phyloP scores from a whole-genome alignment of 768 basidiomycete genomes.

The Leucosporidium scottii region DNA sequence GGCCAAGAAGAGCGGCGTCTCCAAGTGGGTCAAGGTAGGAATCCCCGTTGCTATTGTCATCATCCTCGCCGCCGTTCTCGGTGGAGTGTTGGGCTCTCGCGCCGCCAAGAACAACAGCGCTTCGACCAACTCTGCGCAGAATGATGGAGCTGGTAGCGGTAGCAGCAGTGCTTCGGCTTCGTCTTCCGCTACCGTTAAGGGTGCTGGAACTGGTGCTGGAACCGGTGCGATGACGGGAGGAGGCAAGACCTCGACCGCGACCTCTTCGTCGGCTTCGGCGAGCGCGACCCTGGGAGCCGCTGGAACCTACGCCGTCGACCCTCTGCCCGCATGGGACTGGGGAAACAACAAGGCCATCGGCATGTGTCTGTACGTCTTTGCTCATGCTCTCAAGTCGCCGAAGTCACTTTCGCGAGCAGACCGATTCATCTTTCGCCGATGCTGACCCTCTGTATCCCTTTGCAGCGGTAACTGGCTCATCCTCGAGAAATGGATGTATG shows the following conservation, averaged over 20 bases:
- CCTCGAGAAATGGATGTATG: conserved; percentile 33
- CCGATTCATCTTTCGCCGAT: neutral
- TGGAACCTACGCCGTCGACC: conserved; percentile 2
- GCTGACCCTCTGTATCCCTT: neutral
- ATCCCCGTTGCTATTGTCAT: conserved; percentile 1
- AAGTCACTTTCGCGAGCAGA: too few species aligned
- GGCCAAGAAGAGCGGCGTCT: too few species aligned
- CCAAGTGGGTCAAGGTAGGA: neutral
- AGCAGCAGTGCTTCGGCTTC: too few species aligned
- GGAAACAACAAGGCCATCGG: conserved; percentile 25
- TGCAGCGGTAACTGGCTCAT: conserved; percentile 23
- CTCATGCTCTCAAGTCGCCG: too few species aligned
- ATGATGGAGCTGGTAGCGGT: too few species aligned
- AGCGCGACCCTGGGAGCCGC: neutral
- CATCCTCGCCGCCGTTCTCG: conserved; percentile 29
- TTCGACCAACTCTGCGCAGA: neutral
- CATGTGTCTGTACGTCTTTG: conserved; percentile 18
- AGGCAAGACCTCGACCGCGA: too few species aligned
- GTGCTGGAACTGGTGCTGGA: too few species aligned
- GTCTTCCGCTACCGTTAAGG: neutral
- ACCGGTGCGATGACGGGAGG: too few species aligned
- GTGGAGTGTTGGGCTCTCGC: conserved; percentile 30
- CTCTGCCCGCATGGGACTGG: conserved; percentile 31
- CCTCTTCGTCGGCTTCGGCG: too few species aligned
- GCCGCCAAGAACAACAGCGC: conserved; percentile 15